phyloP scores from a whole-genome alignment of 305 asterid genomes.

The Solanum hybrid region DNA sequence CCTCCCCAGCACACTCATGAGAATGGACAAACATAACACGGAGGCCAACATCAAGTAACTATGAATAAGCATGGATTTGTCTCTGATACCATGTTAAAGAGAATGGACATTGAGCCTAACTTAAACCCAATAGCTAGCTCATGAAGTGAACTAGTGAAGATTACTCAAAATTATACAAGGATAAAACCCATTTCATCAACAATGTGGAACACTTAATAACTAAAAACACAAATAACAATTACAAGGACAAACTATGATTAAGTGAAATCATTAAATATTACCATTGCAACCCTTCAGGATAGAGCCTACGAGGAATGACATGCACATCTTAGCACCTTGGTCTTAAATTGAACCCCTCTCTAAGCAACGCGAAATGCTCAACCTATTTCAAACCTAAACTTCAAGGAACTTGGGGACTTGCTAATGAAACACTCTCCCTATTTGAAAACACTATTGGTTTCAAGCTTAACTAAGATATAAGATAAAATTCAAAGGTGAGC shows the following conservation, averaged over 20 bases:
- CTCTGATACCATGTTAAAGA: neutral
- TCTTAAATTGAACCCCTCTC: neutral
- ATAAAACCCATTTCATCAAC: neutral
- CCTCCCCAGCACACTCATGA: neutral
- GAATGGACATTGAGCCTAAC: neutral
- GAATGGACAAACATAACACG: neutral
- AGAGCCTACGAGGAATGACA: neutral
- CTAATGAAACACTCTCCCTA: neutral
- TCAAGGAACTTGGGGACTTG: neutral
- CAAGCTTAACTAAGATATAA: neutral
- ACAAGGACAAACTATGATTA: neutral
- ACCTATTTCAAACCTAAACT: neutral
- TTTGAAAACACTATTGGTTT: neutral
- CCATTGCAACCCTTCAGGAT: neutral
- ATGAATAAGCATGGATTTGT: neutral
- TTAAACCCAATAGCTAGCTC: neutral
- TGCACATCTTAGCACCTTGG: neutral
- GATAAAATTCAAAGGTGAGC: neutral
- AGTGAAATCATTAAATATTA: neutral
- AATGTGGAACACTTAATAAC: neutral
- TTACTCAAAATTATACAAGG: neutral
- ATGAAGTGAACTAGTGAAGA: neutral
- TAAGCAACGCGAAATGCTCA: neutral
- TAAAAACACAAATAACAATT: neutral
- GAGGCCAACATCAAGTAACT: neutral